Conservation (phyloP, 2,329 filamentous ascomycete species). For the Fusarium sp. region DNA sequence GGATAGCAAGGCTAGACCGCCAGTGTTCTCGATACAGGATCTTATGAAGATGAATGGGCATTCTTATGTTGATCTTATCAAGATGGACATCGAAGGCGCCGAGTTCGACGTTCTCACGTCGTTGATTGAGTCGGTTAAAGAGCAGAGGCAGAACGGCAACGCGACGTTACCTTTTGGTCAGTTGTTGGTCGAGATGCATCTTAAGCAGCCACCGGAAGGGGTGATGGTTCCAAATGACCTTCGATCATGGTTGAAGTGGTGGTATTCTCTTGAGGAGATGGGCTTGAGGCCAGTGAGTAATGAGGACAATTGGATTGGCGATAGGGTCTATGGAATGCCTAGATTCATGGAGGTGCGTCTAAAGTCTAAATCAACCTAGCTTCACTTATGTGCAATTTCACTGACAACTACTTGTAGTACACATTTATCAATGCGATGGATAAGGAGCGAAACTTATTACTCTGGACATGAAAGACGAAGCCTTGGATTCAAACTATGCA, state of each 20-base stretch:
- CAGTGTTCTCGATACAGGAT: background rate
- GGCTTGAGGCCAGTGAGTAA: background rate
- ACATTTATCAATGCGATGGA: background rate
- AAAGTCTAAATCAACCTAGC: fast-evolving
- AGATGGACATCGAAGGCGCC: background rate
- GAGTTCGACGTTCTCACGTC: background rate
- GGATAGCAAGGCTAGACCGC: background rate
- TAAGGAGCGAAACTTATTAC: background rate
- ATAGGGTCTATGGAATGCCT: background rate
- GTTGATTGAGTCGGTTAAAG: background rate
- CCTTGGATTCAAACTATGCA: background rate
- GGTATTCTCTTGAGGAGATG: background rate
- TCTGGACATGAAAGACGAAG: background rate
- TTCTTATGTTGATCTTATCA: background rate
- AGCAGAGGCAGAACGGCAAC: background rate
- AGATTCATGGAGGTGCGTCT: background rate
- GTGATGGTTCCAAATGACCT: background rate
- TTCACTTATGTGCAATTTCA: fast-evolving
- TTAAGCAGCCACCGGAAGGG: background rate
- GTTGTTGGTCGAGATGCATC: background rate
- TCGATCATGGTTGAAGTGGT: background rate
- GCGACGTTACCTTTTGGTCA: background rate
- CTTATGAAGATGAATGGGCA: background rate
- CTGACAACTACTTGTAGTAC: background rate
- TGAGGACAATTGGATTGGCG: background rate